Evolutionary conservation across 1,284 basidiomycete species (phyloP).

Genomic region (Gymnopus androsaceus): DNA sequence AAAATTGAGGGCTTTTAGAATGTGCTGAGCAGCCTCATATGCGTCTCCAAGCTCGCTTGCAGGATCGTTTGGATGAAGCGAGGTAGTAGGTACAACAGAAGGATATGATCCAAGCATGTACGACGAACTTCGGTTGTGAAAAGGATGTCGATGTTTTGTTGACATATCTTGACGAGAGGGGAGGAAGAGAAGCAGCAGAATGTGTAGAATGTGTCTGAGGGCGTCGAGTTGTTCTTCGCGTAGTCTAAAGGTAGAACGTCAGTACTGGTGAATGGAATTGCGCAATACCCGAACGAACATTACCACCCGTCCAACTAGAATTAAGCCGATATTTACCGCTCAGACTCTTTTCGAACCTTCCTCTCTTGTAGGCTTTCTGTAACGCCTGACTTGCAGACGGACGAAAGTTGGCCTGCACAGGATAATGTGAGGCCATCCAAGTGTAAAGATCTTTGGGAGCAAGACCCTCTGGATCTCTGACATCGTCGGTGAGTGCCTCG

Average conservation of each 20-base stretch:
- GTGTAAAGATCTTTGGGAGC: conserved; percentile 78
- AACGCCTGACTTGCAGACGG: conserved; percentile 82
- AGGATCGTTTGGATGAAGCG: conserved; percentile 20
- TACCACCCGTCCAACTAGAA: conserved; percentile 75
- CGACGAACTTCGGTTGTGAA: conserved; percentile 21
- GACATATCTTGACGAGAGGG: conserved; percentile 53
- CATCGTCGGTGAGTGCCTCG: conserved; percentile 65
- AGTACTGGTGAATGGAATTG: background rate
- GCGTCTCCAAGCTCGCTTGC: conserved; percentile 55
- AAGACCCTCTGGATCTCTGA: conserved; percentile 64
- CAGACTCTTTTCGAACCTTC: conserved; percentile 69
- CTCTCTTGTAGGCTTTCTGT: conserved; percentile 78
- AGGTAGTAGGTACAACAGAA: background rate
- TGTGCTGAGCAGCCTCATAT: conserved; percentile 75
- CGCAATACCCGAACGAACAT: conserved; percentile 44
- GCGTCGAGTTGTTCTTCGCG: conserved; percentile 64
- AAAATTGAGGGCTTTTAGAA: conserved; percentile 75
- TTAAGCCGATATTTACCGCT: conserved; percentile 74
- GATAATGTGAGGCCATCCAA: conserved; percentile 78
- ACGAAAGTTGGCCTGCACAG: conserved; percentile 82
- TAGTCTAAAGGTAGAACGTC: conserved; percentile 48
- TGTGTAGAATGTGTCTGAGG: conserved; percentile 58
- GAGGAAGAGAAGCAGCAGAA: conserved; percentile 34
- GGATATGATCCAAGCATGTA: conserved; percentile 32
- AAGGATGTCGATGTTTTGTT: conserved; percentile 37